Percentiles rank a stretch among this genome's conserved stretches.
Evolutionary conservation across 805 yeast species (phyloP).

Genomic region (Metschnikowia dekortorum): DNA sequence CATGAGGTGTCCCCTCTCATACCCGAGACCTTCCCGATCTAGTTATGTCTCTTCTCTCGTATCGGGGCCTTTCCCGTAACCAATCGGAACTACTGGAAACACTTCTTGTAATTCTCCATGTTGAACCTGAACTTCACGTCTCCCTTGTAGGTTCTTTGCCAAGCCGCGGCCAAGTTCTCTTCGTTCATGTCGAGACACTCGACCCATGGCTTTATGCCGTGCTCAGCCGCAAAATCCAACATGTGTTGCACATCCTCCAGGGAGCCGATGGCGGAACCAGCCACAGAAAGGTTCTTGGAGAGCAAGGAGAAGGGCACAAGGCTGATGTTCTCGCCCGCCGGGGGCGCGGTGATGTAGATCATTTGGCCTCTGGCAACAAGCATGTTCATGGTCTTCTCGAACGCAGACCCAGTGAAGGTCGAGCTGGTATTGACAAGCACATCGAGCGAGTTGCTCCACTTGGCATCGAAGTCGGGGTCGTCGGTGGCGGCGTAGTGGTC

Average conservation of each 20-base stretch:
- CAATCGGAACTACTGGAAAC: not conserved
- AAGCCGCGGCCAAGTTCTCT: too few relatives aligned
- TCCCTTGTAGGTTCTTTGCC: not conserved
- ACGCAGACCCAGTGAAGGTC: constrained; percentile 11
- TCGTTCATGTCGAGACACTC: too few relatives aligned
- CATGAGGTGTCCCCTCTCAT: too few relatives aligned
- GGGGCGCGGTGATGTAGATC: constrained; percentile 11
- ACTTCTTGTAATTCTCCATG: constrained; percentile 9
- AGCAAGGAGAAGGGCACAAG: constrained; percentile 4
- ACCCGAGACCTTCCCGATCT: too few relatives aligned
- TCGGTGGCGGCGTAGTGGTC: constrained; percentile 7
- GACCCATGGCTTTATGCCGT: too few relatives aligned
- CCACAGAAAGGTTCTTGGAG: constrained; percentile 7
- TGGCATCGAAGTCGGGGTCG: constrained; percentile 17
- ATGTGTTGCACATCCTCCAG: constrained; percentile 8
- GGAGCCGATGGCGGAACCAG: constrained; percentile 8
- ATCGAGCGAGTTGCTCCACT: constrained; percentile 6
- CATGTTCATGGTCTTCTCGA: not conserved
- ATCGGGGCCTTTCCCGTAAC: too few relatives aligned
- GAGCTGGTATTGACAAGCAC: constrained; percentile 10
- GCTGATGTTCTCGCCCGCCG: constrained; percentile 2
- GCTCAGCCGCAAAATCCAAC: constrained; percentile 9
- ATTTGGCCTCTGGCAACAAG: constrained; percentile 9
- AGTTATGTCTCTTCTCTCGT: too few relatives aligned
- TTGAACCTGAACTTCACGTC: constrained; percentile 9